A percentile compares a stretch with the other conserved stretches of the same genome.
Evolutionary conservation across 495 filamentous ascomycete species (phyloP).

Genomic region (Pseudoneurospora amorphoporcata): DNA sequence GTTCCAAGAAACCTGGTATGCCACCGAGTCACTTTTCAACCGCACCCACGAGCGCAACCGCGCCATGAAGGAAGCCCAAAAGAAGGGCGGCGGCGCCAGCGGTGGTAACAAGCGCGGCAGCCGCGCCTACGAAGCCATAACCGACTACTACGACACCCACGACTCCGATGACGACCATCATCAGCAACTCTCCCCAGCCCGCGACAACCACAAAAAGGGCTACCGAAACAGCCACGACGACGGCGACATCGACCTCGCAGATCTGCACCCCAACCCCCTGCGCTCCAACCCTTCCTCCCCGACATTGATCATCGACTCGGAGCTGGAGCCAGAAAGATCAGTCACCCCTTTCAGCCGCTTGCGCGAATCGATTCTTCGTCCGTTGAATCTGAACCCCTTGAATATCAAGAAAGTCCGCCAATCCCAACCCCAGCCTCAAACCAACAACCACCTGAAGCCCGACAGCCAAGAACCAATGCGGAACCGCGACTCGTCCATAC

Average conservation of each 20-base stretch:
- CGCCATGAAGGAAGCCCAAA: constrained; percentile 23
- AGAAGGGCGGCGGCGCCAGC: constrained; percentile 24
- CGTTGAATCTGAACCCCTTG: constrained; percentile 28
- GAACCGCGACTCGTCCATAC: constrained; percentile 32
- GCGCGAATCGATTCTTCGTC: constrained; percentile 27
- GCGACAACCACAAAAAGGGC: constrained; percentile 16
- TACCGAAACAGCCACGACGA: constrained; percentile 7
- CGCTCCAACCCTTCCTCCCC: constrained; percentile 27
- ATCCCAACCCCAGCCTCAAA: background rate
- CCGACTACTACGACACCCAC: constrained; percentile 38
- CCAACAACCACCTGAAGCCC: background rate
- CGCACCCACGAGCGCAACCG: constrained; percentile 38
- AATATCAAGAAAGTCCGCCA: constrained; percentile 22
- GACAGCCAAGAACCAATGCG: constrained; percentile 22
- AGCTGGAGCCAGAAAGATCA: constrained; percentile 4
- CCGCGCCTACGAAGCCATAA: constrained; percentile 35
- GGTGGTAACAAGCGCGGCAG: constrained; percentile 18
- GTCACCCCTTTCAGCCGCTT: constrained; percentile 21
- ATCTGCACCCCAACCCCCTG: constrained; percentile 35
- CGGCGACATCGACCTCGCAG: constrained; percentile 10
- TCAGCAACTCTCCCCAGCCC: constrained; percentile 16
- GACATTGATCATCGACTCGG: background rate
- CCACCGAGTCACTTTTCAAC: constrained; percentile 41
- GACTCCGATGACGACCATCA: constrained; percentile 34
- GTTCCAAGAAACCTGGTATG: constrained; percentile 52